A percentile compares a stretch with the other conserved stretches of the same genome.
Evolutionary conservation across 106 monocot genomes (phyloP).

Genomic region (Dendrobium nobile): DNA sequence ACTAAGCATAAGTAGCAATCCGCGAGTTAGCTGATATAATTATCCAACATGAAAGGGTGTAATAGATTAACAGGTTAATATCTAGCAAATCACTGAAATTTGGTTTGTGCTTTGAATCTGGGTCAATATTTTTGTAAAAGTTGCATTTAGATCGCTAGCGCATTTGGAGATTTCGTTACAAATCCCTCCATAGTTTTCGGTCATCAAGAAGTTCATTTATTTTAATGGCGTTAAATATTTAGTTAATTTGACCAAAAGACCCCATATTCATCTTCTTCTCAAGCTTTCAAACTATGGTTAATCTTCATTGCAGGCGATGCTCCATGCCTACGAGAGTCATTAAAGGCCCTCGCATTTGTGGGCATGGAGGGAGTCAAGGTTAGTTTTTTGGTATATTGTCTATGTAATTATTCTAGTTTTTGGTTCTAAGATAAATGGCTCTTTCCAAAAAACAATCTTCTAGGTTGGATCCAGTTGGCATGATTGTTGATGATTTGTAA

Average conservation of each 20-base stretch:
- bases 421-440: background rate
- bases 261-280: background rate
- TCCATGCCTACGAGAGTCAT: background rate
- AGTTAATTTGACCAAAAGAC: background rate
- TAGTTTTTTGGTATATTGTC: background rate
- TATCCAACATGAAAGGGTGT: background rate
- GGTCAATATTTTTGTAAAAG: background rate
- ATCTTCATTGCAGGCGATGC: background rate
- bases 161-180: background rate
- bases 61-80: background rate
- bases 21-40: background rate
- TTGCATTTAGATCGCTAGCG: background rate
- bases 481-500: background rate
- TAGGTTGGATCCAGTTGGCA: background rate
- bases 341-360: background rate
- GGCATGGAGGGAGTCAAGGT: background rate
- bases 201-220: background rate
- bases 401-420: background rate
- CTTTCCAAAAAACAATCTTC: background rate
- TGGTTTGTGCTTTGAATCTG: background rate
- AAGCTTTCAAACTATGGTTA: background rate
- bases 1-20: background rate
- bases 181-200: background rate
- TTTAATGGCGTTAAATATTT: background rate
- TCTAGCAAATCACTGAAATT: background rate